Conservation (phyloP, 1,284 basidiomycete species). For the Puccinia brachypodii region DNA sequence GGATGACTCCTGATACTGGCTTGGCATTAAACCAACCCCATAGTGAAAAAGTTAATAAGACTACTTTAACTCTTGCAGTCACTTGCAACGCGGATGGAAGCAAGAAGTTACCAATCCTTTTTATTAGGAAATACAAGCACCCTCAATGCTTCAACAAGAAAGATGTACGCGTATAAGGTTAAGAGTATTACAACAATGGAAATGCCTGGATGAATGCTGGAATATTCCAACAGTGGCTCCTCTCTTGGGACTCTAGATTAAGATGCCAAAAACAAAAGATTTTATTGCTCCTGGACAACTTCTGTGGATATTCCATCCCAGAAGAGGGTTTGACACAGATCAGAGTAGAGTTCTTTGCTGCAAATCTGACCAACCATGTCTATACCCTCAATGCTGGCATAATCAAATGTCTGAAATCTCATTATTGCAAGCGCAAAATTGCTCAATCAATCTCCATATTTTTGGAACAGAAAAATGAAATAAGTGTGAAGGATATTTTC, state of each 20-base stretch:
- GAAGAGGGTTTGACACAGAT: not conserved
- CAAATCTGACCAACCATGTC: conserved; percentile 7
- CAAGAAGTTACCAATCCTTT: not conserved
- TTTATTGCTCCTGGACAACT: conserved; percentile 21
- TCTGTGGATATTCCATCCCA: not conserved
- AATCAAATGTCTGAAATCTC: not conserved
- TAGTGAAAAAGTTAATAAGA: conserved; percentile 1
- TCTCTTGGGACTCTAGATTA: not conserved
- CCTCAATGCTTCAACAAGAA: not conserved
- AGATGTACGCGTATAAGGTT: not conserved
- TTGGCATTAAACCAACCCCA: not conserved
- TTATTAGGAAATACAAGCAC: conserved; percentile 6
- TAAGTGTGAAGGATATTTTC: not conserved
- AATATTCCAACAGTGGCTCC: conserved; percentile 36
- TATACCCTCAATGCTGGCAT: conserved; percentile 17
- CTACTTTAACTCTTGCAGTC: not conserved
- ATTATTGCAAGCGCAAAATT: not conserved
- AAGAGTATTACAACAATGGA: conserved; percentile 11
- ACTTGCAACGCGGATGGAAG: conserved; percentile 12
- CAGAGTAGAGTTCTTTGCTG: not conserved
- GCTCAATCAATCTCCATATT: not conserved
- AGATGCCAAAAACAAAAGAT: not conserved
- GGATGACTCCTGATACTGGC: conserved; percentile 37
- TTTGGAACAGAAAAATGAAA: not conserved
- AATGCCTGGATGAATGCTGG: not conserved